Percentiles rank a stretch among this genome's conserved stretches.
Conservation (phyloP, 768 basidiomycete genomes). For the Phlegmacium glaucopus region DNA sequence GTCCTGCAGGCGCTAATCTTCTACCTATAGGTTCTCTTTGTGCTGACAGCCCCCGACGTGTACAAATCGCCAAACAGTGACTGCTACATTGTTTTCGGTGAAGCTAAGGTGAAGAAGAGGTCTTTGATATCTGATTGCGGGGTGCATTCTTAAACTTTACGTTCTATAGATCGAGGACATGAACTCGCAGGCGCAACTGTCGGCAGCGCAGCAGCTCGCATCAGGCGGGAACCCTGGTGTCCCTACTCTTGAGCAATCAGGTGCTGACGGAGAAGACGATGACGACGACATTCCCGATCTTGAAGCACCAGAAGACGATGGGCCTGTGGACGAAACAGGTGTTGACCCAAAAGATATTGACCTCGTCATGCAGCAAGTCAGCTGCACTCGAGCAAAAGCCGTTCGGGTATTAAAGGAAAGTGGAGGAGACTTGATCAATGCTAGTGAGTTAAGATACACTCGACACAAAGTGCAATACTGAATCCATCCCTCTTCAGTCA, state of each 20-base stretch:
- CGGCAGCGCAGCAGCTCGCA: constrained; percentile 77
- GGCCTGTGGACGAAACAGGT: constrained; percentile 78
- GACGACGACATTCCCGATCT: constrained; percentile 85
- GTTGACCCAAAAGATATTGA: constrained; percentile 95
- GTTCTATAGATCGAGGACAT: constrained; percentile 74
- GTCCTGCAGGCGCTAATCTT: constrained; percentile 3
- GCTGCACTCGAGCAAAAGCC: constrained; percentile 89
- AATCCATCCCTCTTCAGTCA: constrained; percentile 47
- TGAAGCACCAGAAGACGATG: constrained; percentile 80
- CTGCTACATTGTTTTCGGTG: constrained; percentile 98
- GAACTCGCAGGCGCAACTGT: constrained; percentile 74
- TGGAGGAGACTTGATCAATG: constrained; percentile 93
- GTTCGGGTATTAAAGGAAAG: constrained; percentile 87
- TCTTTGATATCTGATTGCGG: not conserved
- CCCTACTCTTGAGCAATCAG: constrained; percentile 47
- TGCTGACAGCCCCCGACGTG: constrained; percentile 91
- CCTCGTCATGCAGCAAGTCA: constrained; percentile 85
- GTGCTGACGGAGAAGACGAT: constrained; percentile 58
- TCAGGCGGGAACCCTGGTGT: constrained; percentile 44
- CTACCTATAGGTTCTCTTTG: constrained; percentile 71
- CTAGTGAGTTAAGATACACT: constrained; percentile 60
- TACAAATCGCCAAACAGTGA: constrained; percentile 98
- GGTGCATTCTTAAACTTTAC: not conserved
- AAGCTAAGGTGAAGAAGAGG: constrained; percentile 78
- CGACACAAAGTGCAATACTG: not conserved